Conservation (phyloP, 176 grass and related monocot genomes). For the Musa troglodytarum region DNA sequence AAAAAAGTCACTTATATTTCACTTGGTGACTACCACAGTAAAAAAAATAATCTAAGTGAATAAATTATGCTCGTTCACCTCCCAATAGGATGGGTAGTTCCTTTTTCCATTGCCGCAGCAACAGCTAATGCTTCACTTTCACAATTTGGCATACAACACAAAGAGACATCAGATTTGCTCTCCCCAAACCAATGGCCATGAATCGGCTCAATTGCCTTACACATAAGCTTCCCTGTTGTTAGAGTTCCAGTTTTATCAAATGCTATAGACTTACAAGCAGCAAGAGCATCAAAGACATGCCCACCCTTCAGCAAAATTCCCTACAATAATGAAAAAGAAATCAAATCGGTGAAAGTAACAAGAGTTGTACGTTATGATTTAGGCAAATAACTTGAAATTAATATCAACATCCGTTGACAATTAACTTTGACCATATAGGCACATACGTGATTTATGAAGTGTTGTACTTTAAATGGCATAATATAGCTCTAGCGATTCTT, state of each 20-base stretch:
- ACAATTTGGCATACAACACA: conserved; percentile 85
- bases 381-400: background rate
- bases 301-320: conserved; percentile 97
- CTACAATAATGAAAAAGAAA: conserved; percentile 39
- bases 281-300: conserved; percentile 91
- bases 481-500: no score
- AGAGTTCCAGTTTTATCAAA: conserved; percentile 98
- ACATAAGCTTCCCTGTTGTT: conserved; percentile 94
- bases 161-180: conserved; percentile 32
- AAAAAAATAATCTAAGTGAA: background rate
- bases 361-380: background rate
- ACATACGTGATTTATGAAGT: no score
- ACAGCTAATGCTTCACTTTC: conserved; percentile 96
- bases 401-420: no score
- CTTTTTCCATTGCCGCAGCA: conserved; percentile 95
- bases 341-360: background rate
- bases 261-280: conserved; percentile 80
- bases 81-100: conserved; percentile 97
- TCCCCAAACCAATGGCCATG: conserved; percentile 54
- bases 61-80: conserved; percentile 35
- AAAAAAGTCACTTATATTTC: no score
- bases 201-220: conserved; percentile 94
- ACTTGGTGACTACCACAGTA: no score
- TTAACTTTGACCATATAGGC: no score
- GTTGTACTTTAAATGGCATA: no score